Evolutionary conservation across 805 yeast genomes (phyloP).

Genomic region (Lipomyces spencermartinsiae): DNA sequence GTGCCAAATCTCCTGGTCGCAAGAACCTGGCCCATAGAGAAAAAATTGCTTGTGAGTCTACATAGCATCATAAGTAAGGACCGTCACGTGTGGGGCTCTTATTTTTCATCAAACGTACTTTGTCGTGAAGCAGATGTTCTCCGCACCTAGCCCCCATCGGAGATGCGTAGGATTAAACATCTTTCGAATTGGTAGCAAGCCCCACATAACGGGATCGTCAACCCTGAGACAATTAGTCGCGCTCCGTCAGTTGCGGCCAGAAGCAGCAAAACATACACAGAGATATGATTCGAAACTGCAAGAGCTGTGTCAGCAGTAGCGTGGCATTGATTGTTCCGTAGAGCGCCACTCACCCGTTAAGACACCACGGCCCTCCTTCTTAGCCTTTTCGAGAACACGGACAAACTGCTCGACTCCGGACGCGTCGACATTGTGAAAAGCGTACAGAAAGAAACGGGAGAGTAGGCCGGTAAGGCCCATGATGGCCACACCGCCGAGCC

Average conservation of each 20-base stretch:
- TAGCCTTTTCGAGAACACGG: slow-evolving; percentile 65
- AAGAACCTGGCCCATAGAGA: slow-evolving; percentile 87
- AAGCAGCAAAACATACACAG: slow-evolving; percentile 30
- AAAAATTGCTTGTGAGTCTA: slow-evolving; percentile 54
- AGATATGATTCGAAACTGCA: slow-evolving; percentile 38
- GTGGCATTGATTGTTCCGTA: slow-evolving; percentile 67
- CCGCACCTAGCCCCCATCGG: slow-evolving; percentile 95
- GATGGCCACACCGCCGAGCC: slow-evolving; percentile 68
- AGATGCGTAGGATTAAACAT: slow-evolving; percentile 67
- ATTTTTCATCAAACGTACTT: slow-evolving; percentile 43
- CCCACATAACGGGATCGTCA: slow-evolving; percentile 93
- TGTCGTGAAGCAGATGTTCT: slow-evolving; percentile 81
- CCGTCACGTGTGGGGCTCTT: no score
- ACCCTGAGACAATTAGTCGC: slow-evolving; percentile 48
- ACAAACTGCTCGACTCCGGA: slow-evolving; percentile 69
- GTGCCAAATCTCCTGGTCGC: slow-evolving; percentile 86
- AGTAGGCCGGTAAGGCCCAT: slow-evolving; percentile 68
- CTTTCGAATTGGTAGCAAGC: slow-evolving; percentile 75
- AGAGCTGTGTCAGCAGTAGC: background rate
- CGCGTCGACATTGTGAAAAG: slow-evolving; percentile 68
- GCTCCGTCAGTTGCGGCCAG: background rate
- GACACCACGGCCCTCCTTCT: slow-evolving; percentile 72
- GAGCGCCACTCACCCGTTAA: slow-evolving; percentile 65
- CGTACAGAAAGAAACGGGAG: slow-evolving; percentile 65
- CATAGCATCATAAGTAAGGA: background rate